Evolutionary conservation across 495 filamentous ascomycete species (phyloP).

Genomic region (Penicillium cosmopolitanum): DNA sequence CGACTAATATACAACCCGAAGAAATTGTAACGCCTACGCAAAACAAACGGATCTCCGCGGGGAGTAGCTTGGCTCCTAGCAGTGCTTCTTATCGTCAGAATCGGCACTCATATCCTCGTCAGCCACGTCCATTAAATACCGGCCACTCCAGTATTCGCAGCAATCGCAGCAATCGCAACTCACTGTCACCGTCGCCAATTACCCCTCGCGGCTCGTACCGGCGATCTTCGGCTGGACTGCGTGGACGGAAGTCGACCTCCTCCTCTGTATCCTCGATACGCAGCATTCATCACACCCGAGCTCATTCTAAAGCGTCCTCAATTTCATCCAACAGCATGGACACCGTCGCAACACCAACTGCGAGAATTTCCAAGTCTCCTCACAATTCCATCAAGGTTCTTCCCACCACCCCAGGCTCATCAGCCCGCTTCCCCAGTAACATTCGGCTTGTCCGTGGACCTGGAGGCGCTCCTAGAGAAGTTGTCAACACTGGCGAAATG

Average conservation of each 20-base stretch:
- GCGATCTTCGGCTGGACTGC: constrained; percentile 71
- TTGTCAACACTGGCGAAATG: constrained; percentile 32
- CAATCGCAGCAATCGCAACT: constrained; percentile 75
- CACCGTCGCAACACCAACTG: constrained; percentile 68
- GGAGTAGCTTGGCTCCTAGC: constrained; percentile 50
- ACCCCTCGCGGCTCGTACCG: constrained; percentile 86
- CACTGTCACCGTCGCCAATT: constrained; percentile 84
- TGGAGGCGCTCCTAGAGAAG: constrained; percentile 34
- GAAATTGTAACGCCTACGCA: constrained; percentile 47
- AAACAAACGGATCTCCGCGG: constrained; percentile 46
- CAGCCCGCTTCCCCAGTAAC: constrained; percentile 77
- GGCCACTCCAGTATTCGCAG: constrained; percentile 64
- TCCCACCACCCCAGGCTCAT: constrained; percentile 82
- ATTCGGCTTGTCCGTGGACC: constrained; percentile 78
- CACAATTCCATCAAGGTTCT: constrained; percentile 92
- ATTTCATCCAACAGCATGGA: constrained; percentile 82
- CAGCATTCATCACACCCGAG: constrained; percentile 83
- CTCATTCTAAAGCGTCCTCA: constrained; percentile 92
- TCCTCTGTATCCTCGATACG: constrained; percentile 93
- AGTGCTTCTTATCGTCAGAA: constrained; percentile 52
- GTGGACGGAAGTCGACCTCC: constrained; percentile 93
- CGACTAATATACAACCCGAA: constrained; percentile 21
- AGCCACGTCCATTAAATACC: constrained; percentile 55
- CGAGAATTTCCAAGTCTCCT: constrained; percentile 69
- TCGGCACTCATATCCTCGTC: constrained; percentile 51